A percentile compares a stretch with the other conserved stretches of the same genome.
phyloP scores from a whole-genome alignment of 331 rosid genomes.

The Malus hybrid region DNA sequence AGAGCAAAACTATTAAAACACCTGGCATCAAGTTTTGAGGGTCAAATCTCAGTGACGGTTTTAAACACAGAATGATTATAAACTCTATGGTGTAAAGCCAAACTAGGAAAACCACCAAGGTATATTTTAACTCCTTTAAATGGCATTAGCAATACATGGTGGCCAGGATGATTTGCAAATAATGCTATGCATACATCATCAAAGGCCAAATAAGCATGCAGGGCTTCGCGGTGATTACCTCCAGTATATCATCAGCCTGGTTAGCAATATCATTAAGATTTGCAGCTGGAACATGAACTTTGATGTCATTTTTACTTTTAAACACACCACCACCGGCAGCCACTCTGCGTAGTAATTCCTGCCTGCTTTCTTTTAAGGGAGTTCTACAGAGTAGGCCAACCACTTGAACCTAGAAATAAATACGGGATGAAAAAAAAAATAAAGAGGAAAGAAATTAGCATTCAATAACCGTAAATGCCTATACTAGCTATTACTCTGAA shows the following conservation, averaged over 20 bases:
- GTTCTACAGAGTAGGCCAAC: slow-evolving; percentile 89
- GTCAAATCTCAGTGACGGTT: background rate
- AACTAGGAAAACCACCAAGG: background rate
- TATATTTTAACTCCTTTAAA: background rate
- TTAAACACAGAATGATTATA: background rate
- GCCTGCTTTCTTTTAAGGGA: slow-evolving; percentile 80
- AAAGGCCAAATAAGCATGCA: background rate
- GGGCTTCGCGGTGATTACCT: slow-evolving; percentile 41
- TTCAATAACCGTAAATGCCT: background rate
- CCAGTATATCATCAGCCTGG: slow-evolving; percentile 93
- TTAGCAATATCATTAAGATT: slow-evolving; percentile 90
- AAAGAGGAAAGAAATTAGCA: background rate
- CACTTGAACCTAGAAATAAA: slow-evolving; percentile 68
- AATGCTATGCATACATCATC: background rate
- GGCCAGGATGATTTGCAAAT: background rate
- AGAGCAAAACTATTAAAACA: background rate
- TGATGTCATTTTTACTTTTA: slow-evolving; percentile 50
- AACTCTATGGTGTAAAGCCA: background rate
- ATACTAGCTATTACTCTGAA: background rate
- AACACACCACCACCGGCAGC: slow-evolving; percentile 92
- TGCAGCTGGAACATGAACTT: slow-evolving; percentile 81
- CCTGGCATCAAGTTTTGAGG: background rate
- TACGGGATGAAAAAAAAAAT: background rate
- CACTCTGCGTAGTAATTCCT: slow-evolving; percentile 79
- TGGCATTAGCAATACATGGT: background rate